Percentiles rank a stretch among this genome's conserved stretches.
Conservation (phyloP, 352 stramenopile species). For the Thalassiosira livingstoniorum region DNA sequence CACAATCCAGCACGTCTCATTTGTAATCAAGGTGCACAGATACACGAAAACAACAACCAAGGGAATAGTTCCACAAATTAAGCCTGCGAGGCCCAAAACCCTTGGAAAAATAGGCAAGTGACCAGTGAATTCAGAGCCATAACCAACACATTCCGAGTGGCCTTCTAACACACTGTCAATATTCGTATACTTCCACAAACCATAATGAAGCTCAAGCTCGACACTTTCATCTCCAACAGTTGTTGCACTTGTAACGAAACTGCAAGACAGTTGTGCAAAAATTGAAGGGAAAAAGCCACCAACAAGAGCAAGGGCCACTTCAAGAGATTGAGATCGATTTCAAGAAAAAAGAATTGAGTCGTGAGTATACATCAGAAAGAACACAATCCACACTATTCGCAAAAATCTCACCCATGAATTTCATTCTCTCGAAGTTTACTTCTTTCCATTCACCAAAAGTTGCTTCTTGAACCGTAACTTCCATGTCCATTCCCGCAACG, state of each 20-base stretch:
- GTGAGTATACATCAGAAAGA: too few relatives aligned
- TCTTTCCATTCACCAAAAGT: slow-evolving; percentile 1
- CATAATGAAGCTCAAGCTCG: slow-evolving; percentile 65
- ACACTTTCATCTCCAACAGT: slow-evolving; percentile 36
- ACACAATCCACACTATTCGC: too few relatives aligned
- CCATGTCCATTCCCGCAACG: neutral
- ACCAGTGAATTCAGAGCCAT: slow-evolving; percentile 37
- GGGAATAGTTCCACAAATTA: slow-evolving; percentile 50
- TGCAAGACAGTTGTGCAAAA: slow-evolving; percentile 52
- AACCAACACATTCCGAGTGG: slow-evolving; percentile 42
- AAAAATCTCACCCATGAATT: slow-evolving; percentile 29
- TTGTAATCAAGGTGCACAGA: slow-evolving; percentile 54
- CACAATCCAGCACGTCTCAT: slow-evolving; percentile 48
- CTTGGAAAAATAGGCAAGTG: slow-evolving; percentile 47
- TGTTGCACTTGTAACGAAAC: slow-evolving; percentile 55
- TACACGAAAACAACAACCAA: slow-evolving; percentile 65
- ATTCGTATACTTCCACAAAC: slow-evolving; percentile 69
- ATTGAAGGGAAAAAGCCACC: slow-evolving; percentile 58
- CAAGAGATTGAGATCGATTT: too few relatives aligned
- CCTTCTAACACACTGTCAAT: slow-evolving; percentile 58
- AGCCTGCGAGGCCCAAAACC: slow-evolving; percentile 39
- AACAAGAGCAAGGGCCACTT: slow-evolving; percentile 55
- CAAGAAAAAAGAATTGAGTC: too few relatives aligned
- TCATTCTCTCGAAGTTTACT: slow-evolving; percentile 19
- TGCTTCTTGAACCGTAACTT: slow-evolving; percentile 1